A percentile compares a stretch with the other conserved stretches of the same genome.
phyloP scores from a whole-genome alignment of 2,329 filamentous ascomycete species.

The Thielaviopsis populi region DNA sequence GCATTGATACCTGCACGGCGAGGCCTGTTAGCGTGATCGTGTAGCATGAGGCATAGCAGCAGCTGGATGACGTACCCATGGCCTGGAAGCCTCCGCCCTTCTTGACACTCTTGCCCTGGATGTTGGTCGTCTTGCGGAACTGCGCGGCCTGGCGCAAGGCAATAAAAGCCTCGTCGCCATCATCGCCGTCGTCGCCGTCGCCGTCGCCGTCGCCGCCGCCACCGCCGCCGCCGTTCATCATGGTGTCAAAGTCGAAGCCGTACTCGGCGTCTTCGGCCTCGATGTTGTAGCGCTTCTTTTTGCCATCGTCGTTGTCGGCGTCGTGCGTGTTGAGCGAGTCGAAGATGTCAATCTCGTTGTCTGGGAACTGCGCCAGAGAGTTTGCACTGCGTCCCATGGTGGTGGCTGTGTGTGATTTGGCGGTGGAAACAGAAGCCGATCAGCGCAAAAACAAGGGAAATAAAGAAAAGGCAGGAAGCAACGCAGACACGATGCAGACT shows the following conservation, averaged over 20 bases:
- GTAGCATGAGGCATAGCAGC: too few relatives aligned
- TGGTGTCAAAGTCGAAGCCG: slow-evolving; percentile 43
- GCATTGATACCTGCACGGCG: slow-evolving; percentile 51
- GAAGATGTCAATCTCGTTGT: slow-evolving; percentile 84
- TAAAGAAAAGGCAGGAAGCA: not conserved
- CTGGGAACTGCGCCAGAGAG: slow-evolving; percentile 64
- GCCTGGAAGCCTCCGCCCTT: slow-evolving; percentile 95
- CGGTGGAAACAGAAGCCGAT: not conserved
- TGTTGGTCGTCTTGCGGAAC: slow-evolving; percentile 68
- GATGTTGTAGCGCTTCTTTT: slow-evolving; percentile 13
- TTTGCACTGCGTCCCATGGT: slow-evolving; percentile 61
- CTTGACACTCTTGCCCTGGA: slow-evolving; percentile 76
- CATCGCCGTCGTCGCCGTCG: slow-evolving; percentile 36
- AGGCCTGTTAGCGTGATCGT: not conserved
- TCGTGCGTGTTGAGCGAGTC: slow-evolving; percentile 55
- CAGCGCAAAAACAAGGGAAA: not conserved
- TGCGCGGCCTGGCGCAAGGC: slow-evolving; percentile 72
- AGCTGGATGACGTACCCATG: slow-evolving; percentile 46
- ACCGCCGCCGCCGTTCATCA: slow-evolving; percentile 40
- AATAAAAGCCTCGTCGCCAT: slow-evolving; percentile 79
- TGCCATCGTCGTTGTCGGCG: slow-evolving; percentile 33
- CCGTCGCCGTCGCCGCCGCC: too few relatives aligned
- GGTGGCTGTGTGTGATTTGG: slow-evolving; percentile 15
- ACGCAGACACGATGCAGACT: not conserved
- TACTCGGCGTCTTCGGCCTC: slow-evolving; percentile 24